Conservation (phyloP, 345 rosid species). For the Moricandia arvensis region DNA sequence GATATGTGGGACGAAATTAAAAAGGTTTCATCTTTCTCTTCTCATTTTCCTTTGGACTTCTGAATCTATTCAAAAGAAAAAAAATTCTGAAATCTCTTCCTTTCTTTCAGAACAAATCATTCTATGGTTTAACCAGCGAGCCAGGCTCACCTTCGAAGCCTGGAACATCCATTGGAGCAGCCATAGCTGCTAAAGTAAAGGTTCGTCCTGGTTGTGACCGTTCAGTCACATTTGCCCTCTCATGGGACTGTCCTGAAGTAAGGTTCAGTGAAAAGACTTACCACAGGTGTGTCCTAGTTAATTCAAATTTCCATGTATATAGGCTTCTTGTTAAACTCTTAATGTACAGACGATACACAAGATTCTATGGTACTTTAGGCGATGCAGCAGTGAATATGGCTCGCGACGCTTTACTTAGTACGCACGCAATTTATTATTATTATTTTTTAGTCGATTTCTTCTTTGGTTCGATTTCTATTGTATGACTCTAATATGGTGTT, state of each 20-base stretch:
- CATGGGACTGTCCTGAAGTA: slow-evolving; percentile 95
- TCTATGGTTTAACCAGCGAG: slow-evolving; percentile 50
- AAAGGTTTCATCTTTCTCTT: slow-evolving; percentile 47
- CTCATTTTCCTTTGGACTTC: neutral
- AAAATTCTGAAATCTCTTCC: neutral
- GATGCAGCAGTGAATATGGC: slow-evolving; percentile 82
- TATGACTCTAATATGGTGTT: neutral
- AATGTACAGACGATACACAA: slow-evolving; percentile 75
- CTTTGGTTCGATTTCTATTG: neutral
- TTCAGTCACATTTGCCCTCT: slow-evolving; percentile 69
- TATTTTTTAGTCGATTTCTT: no score
- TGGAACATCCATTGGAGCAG: slow-evolving; percentile 93
- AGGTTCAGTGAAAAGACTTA: slow-evolving; percentile 66
- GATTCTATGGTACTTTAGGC: slow-evolving; percentile 71
- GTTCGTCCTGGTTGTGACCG: slow-evolving; percentile 66
- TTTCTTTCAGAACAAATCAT: slow-evolving; percentile 56
- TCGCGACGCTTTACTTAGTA: slow-evolving; percentile 78
- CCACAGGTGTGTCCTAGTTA: slow-evolving; percentile 51
- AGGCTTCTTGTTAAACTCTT: neutral
- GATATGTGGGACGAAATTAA: slow-evolving; percentile 91
- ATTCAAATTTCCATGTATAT: neutral
- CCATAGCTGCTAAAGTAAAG: slow-evolving; percentile 72
- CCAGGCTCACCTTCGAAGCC: slow-evolving; percentile 55
- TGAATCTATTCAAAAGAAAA: neutral
- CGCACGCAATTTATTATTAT: neutral